These are phyloP conservation scores for Pseudozyma tsukubaensis DNA, from an alignment of 1,284 basidiomycete species.

Conservation along the genomic window DNA sequence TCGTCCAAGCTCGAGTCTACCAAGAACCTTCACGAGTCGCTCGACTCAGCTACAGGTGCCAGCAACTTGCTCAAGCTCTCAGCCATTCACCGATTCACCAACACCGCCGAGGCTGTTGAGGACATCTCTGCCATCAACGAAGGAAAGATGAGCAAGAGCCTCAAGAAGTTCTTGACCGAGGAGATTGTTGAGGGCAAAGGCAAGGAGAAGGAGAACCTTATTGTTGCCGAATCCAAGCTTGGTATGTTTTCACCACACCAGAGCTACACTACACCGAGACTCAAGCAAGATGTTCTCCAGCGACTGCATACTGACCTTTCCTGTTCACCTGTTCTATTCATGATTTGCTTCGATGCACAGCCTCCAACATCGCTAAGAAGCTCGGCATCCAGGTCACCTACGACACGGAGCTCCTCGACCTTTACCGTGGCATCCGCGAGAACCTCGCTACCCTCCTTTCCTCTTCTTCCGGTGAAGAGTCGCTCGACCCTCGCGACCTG, in stretches of 20 bases:
- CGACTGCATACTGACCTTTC: slow-evolving; percentile 9
- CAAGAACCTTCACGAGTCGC: slow-evolving; percentile 89
- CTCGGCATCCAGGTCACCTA: slow-evolving; percentile 87
- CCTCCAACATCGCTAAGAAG: slow-evolving; percentile 85
- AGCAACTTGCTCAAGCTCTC: slow-evolving; percentile 86
- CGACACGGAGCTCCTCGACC: slow-evolving; percentile 78
- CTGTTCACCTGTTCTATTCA: neutral
- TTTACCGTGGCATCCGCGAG: slow-evolving; percentile 93
- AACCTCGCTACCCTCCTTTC: slow-evolving; percentile 84
- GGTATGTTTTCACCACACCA: slow-evolving; percentile 73
- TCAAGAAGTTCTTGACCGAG: slow-evolving; percentile 92
- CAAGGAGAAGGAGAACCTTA: slow-evolving; percentile 79
- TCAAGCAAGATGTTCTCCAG: neutral
- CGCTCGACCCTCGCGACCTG: slow-evolving; percentile 80
- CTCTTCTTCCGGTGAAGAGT: slow-evolving; percentile 59
- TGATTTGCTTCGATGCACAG: no score
- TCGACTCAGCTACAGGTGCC: slow-evolving; percentile 89
- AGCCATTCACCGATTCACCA: slow-evolving; percentile 94
- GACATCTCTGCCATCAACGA: slow-evolving; percentile 92
- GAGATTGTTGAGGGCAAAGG: slow-evolving; percentile 89
- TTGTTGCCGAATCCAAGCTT: slow-evolving; percentile 90
- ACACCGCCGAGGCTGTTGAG: slow-evolving; percentile 97
- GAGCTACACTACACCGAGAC: no score
- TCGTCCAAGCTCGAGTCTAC: slow-evolving; percentile 83
- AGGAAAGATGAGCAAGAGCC: slow-evolving; percentile 89